Evolutionary conservation across 495 filamentous ascomycete species (phyloP).

Genomic region (Amniculicola lignicola): DNA sequence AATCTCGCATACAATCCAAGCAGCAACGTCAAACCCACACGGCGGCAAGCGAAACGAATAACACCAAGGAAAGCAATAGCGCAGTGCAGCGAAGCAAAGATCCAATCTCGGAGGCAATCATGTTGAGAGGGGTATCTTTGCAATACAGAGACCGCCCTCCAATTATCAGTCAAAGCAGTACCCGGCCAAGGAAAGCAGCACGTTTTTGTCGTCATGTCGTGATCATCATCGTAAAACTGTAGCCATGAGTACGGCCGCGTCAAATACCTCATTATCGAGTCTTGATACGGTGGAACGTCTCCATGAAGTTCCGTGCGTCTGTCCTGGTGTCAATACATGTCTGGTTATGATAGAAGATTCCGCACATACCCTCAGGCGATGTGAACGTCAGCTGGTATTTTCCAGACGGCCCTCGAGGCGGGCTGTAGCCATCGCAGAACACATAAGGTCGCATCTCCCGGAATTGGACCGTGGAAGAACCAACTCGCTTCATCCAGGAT

Average conservation of each 20-base stretch:
- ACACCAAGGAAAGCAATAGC: too few species aligned
- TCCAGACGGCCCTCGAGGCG: slow-evolving; percentile 21
- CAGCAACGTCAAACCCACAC: too few species aligned
- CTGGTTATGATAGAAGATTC: too few species aligned
- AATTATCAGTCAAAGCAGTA: slow-evolving; percentile 4
- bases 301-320: slow-evolving; percentile 19
- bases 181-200: not conserved
- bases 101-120: not conserved
- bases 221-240: slow-evolving; percentile 1
- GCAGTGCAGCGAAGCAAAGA: too few species aligned
- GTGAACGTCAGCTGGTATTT: slow-evolving; percentile 35
- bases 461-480: slow-evolving; percentile 23
- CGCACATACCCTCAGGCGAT: slow-evolving; percentile 26
- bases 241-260: too few species aligned
- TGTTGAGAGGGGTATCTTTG: slow-evolving; percentile 31
- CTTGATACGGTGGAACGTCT: slow-evolving; percentile 29
- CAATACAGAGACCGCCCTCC: slow-evolving; percentile 19
- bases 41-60: too few species aligned
- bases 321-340: not conserved
- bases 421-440: slow-evolving; percentile 33
- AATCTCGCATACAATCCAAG: too few species aligned
- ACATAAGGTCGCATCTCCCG: slow-evolving; percentile 35
- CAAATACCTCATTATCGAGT: slow-evolving; percentile 16
- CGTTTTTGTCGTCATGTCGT: slow-evolving; percentile 22
- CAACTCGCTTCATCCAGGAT: slow-evolving; percentile 34